Evolutionary conservation across 2,329 filamentous ascomycete species (phyloP).

Genomic region (Aspergillus melleus): DNA sequence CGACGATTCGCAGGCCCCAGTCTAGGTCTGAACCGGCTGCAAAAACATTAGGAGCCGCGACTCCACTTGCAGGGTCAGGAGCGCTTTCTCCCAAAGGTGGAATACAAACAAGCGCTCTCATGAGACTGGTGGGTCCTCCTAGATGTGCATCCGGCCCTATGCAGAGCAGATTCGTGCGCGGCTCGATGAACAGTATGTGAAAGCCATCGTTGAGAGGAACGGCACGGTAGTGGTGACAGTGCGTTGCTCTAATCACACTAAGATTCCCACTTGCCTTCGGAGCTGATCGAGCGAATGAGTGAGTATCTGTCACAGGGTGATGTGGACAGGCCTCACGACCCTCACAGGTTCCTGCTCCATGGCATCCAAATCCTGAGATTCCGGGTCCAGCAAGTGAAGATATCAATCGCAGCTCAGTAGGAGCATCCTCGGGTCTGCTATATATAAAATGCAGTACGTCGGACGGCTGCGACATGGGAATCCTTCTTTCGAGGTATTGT

Average conservation of each 20-base stretch:
- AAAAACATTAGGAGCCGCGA: slow-evolving; percentile 53
- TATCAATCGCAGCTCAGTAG: slow-evolving; percentile 61
- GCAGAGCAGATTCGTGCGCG: slow-evolving; percentile 55
- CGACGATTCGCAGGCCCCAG: slow-evolving; percentile 60
- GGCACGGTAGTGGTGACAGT: slow-evolving; percentile 62
- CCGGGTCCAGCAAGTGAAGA: slow-evolving; percentile 56
- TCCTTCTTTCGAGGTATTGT: slow-evolving; percentile 37
- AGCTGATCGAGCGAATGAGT: slow-evolving; percentile 27
- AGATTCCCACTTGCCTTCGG: slow-evolving; percentile 23
- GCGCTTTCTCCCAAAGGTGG: slow-evolving; percentile 33
- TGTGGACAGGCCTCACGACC: slow-evolving; percentile 27
- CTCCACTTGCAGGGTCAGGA: slow-evolving; percentile 13
- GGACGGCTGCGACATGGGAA: slow-evolving; percentile 43
- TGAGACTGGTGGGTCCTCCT: slow-evolving; percentile 57
- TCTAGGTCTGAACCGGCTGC: slow-evolving; percentile 56
- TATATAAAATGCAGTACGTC: slow-evolving; percentile 59
- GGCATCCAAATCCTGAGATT: slow-evolving; percentile 27
- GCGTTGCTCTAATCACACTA: slow-evolving; percentile 42
- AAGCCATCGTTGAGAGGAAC: slow-evolving; percentile 65
- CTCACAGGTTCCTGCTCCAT: slow-evolving; percentile 21
- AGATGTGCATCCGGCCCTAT: slow-evolving; percentile 63
- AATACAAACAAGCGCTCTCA: slow-evolving; percentile 59
- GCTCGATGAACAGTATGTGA: slow-evolving; percentile 66
- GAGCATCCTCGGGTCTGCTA: slow-evolving; percentile 47
- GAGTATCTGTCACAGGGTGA: slow-evolving; percentile 29